Conservation (phyloP, 208 protist genomes). For the Leishmania turanica region DNA sequence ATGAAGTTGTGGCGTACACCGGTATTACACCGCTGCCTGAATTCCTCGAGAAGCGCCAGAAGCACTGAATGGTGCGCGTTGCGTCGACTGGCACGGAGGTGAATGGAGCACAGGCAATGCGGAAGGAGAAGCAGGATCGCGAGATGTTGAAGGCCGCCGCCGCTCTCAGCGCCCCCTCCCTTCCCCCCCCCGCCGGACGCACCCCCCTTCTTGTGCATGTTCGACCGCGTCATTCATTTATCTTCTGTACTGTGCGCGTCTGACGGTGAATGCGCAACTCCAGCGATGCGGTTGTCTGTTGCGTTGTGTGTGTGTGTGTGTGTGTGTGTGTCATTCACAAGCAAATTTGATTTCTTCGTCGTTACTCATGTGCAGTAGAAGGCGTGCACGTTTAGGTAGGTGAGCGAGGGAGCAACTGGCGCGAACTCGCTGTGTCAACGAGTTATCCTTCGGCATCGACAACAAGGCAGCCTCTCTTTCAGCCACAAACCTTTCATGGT, state of each 20-base stretch:
- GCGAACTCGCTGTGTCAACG: background rate
- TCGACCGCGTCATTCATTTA: background rate
- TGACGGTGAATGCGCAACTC: background rate
- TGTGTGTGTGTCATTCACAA: background rate
- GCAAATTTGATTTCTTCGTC: background rate
- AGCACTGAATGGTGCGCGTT: background rate
- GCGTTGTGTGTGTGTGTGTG: background rate
- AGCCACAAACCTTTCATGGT: background rate
- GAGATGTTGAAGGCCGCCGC: background rate
- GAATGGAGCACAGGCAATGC: background rate
- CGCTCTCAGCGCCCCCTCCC: background rate
- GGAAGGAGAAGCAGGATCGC: background rate
- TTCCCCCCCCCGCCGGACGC: background rate
- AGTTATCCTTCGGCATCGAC: background rate
- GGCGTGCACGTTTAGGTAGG: no score
- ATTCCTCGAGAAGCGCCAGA: conserved; percentile 38
- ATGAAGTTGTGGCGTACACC: conserved; percentile 48
- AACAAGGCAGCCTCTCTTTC: background rate
- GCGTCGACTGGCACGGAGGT: background rate
- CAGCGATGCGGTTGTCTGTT: background rate
- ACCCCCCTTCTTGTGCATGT: background rate
- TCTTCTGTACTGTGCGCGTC: background rate
- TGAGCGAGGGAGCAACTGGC: background rate
- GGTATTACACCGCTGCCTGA: conserved; percentile 71
- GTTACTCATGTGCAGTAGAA: background rate